These are phyloP conservation scores for Globisporangium paroecandrum DNA, from an alignment of 352 stramenopile genomes.

Conservation along the genomic window DNA sequence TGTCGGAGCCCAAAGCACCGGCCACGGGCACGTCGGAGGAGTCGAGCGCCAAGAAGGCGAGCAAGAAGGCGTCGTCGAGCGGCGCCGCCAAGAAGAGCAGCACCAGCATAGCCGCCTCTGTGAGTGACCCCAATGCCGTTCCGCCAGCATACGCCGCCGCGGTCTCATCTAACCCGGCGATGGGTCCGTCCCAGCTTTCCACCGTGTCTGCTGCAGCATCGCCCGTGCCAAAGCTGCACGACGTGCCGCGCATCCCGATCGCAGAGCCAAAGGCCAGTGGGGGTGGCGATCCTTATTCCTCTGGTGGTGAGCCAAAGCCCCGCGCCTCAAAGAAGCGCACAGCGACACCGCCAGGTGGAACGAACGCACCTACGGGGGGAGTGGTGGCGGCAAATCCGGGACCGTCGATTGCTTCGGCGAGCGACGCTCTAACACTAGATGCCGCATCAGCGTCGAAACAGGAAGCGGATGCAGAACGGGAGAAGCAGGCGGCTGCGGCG, in stretches of 20 bases:
- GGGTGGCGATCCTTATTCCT: background rate
- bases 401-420: conserved; percentile 8
- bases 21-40: conserved; percentile 8
- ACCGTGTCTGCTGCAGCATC: conserved; percentile 12
- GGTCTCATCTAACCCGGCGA: background rate
- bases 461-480: conserved; percentile 36
- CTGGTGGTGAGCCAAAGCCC: conserved; percentile 21
- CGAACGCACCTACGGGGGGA: background rate
- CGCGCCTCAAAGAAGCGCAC: conserved; percentile 50
- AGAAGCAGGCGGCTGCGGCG: conserved; percentile 23
- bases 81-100: conserved; percentile 7
- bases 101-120: background rate
- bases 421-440: background rate
- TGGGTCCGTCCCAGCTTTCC: conserved; percentile 16
- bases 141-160: conserved; percentile 6
- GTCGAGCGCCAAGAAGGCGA: conserved; percentile 23
- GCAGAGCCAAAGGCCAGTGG: conserved; percentile 39
- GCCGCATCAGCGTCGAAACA: conserved; percentile 25
- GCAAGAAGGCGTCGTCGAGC: conserved; percentile 27
- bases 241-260: conserved; percentile 40
- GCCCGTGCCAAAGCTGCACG: conserved; percentile 20
- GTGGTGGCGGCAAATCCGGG: conserved; percentile 3
- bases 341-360: conserved; percentile 11
- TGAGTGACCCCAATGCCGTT: conserved; percentile 14
- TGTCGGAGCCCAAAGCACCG: conserved; percentile 38